Conservation (phyloP, 768 basidiomycete genomes). For the Boletus patriciae region DNA sequence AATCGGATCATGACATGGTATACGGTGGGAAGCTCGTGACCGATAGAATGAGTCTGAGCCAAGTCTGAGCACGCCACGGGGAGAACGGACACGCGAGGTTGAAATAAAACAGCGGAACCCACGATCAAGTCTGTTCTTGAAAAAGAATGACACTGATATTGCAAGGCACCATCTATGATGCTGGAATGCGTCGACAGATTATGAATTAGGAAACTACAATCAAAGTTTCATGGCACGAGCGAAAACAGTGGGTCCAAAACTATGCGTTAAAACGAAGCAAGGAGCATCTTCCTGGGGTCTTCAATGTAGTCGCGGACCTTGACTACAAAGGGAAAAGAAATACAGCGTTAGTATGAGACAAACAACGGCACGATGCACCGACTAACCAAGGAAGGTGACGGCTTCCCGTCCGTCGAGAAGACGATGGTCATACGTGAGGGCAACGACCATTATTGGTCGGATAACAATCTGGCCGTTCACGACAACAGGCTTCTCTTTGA, state of each 20-base stretch:
- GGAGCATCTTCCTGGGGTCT: constrained; percentile 90
- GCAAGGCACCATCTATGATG: constrained; percentile 7
- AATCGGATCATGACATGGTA: too few species aligned
- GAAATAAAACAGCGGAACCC: neutral
- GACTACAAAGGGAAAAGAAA: constrained; percentile 45
- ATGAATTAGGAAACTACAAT: constrained; percentile 9
- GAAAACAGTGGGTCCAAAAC: neutral
- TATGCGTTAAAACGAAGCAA: constrained; percentile 37
- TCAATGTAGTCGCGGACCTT: constrained; percentile 93
- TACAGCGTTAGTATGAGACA: constrained; percentile 1
- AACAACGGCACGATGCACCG: neutral
- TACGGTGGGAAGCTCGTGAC: neutral
- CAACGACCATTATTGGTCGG: constrained; percentile 95
- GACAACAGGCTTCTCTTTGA: constrained; percentile 89
- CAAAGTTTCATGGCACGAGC: constrained; percentile 1
- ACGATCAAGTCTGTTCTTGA: neutral
- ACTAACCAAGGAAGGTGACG: constrained; percentile 93
- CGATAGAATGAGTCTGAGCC: neutral
- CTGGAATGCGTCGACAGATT: constrained; percentile 12
- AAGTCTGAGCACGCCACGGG: neutral
- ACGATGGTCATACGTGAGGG: constrained; percentile 93
- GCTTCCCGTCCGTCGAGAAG: constrained; percentile 95
- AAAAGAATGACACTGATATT: neutral
- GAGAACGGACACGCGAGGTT: neutral
- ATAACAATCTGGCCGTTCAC: constrained; percentile 95